Base-by-base conservation (phyloP, 768 basidiomycete genomes). In the Termitomyces sp. region DNA sequence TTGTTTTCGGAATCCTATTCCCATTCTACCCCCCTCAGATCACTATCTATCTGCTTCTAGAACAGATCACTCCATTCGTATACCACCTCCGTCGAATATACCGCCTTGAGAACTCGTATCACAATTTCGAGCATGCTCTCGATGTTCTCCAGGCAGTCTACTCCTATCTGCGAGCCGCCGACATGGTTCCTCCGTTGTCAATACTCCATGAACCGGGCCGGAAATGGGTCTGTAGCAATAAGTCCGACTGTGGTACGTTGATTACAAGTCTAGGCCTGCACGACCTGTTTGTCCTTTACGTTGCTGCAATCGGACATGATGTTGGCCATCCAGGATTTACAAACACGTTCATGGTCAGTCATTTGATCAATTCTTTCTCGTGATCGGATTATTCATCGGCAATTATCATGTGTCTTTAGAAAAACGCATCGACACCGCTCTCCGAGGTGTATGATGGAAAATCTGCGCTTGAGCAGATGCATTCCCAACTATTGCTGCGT, bases 251-350 rank as follows among this genome's bases (percentile, higher is more conserved):
- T 20, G 75, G 75, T 2, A 68, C 71, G 4, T 62, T 80, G 56
- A 68, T 79, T 14, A 74, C 75, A n/a, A 75, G 73, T 54, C 76
- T 90, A 14, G 77, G 73, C 1, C 83, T 85, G 23, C 79, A 83
- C 56, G 95, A 98, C 67, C 73, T 98, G 14, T 89, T 98, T 66
- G 83, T 90, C 1, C 73, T 98, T 14, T 89, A 89, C 66, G 78
- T 99, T 56, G 94, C 93, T 1, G 95, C 95, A 44, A 93, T 99
- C 66, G 97, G 97, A 0, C 97, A 99, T 69, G 97, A 99, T 71
- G 95, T 93, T 18, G 96, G 93, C 0, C 97, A 99, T 74, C 97
- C 97, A 0, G 97, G 97, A 0, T 83, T 98, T 58, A 90, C 88
- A 28, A 98, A 98, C 69, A 76, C 84, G 14, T 98, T 98, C 74